Conservation (phyloP, 2,329 filamentous ascomycete genomes). For the Hymenoscyphus salicellus region DNA sequence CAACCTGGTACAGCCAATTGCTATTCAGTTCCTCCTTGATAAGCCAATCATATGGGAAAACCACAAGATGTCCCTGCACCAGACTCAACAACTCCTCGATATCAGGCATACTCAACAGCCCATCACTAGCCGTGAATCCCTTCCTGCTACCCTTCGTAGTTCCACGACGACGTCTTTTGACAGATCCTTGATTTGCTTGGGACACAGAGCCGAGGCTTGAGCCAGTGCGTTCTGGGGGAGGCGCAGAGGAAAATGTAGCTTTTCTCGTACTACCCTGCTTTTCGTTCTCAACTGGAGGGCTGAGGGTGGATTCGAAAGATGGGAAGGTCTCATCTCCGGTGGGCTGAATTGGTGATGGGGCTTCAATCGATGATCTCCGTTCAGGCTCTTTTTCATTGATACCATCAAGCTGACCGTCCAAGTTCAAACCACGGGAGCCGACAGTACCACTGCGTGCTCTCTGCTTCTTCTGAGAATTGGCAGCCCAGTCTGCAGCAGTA, state of each 20-base stretch:
- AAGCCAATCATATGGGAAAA: conserved; percentile 96
- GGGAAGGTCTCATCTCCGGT: conserved; percentile 48
- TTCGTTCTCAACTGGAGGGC: conserved; percentile 24
- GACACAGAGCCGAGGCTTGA: neutral
- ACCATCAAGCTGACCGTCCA: conserved; percentile 26
- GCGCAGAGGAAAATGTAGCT: conserved; percentile 52
- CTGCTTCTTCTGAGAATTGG: conserved; percentile 26
- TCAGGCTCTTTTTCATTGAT: conserved; percentile 27
- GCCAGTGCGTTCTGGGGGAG: conserved; percentile 20
- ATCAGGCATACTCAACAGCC: conserved; percentile 70
- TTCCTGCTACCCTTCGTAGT: conserved; percentile 64
- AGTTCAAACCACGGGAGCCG: conserved; percentile 16
- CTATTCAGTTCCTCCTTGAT: conserved; percentile 85
- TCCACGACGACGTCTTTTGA: conserved; percentile 62
- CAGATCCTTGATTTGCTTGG: conserved; percentile 41
- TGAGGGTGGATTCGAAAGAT: conserved; percentile 40
- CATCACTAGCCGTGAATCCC: conserved; percentile 64
- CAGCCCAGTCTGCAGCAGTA: conserved; percentile 31
- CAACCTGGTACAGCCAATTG: conserved; percentile 96
- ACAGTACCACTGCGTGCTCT: conserved; percentile 20
- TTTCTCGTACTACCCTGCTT: conserved; percentile 44
- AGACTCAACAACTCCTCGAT: conserved; percentile 78
- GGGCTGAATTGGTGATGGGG: conserved; percentile 43
- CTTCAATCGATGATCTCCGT: conserved; percentile 33
- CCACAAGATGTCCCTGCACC: conserved; percentile 83